A percentile compares a stretch with the other conserved stretches of the same genome.
phyloP scores from a whole-genome alignment of 805 yeast genomes.

The Hanseniaspora osmophila region DNA sequence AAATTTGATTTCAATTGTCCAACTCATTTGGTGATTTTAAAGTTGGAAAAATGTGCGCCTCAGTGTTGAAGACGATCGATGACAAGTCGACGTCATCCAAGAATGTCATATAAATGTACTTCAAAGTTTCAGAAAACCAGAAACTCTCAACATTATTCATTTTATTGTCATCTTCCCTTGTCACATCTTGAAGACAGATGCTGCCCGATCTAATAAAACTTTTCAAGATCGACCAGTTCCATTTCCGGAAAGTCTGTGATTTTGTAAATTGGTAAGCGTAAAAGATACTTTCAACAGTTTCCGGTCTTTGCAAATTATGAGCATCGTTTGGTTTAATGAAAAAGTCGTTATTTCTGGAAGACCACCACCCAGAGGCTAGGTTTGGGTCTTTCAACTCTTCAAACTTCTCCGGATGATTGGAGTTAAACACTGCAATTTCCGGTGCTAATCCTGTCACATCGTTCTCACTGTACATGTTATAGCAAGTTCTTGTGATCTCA shows the following conservation, averaged over 20 bases:
- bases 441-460: conserved; percentile 71
- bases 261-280: conserved; percentile 67
- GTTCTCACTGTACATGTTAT: conserved; percentile 63
- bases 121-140: conserved; percentile 89
- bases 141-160: conserved; percentile 77
- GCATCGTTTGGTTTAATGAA: conserved; percentile 54
- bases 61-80: conserved; percentile 72
- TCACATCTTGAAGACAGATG: conserved; percentile 54
- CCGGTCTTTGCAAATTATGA: conserved; percentile 86
- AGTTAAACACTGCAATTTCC: conserved; percentile 76
- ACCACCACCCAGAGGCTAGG: conserved; percentile 14
- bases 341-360: conserved; percentile 37
- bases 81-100: conserved; percentile 60
- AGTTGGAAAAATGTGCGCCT: conserved; percentile 85
- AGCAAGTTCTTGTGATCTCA: conserved; percentile 69
- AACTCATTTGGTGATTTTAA: conserved; percentile 25
- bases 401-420: conserved; percentile 19
- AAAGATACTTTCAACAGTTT: conserved; percentile 81
- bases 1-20: not conserved
- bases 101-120: conserved; percentile 67
- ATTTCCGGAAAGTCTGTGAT: conserved; percentile 66
- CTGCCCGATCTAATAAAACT: conserved; percentile 53
- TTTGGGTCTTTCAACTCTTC: conserved; percentile 8
- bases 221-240: conserved; percentile 81
- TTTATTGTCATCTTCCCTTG: conserved; percentile 31